A percentile compares a stretch with the other conserved stretches of the same genome.
Evolutionary conservation across 139 green algal genomes (phyloP).

Genomic region (Pleodorina starrii): DNA sequence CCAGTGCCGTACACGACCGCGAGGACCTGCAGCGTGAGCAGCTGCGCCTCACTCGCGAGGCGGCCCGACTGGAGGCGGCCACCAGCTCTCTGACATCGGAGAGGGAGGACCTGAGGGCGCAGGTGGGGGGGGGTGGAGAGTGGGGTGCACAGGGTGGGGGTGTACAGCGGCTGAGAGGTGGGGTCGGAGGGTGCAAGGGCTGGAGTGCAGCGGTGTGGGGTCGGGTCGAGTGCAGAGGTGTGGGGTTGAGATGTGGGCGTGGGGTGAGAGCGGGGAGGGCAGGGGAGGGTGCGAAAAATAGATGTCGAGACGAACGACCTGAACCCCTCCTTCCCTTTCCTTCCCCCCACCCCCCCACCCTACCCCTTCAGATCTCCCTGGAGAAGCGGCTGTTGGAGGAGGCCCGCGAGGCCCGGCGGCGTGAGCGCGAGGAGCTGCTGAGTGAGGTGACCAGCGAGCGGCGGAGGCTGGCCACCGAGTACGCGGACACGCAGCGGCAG

Average conservation of each 20-base stretch:
- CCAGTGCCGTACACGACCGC: conserved; percentile 43
- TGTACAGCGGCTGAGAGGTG: too few species aligned
- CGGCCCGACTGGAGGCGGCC: conserved; percentile 63
- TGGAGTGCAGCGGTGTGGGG: too few species aligned
- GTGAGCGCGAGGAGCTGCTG: conserved; percentile 61
- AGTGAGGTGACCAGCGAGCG: conserved; percentile 58
- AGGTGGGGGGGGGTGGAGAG: conserved; percentile 18
- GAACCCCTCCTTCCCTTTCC: too few species aligned
- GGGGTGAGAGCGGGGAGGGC: too few species aligned
- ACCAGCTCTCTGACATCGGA: conserved; percentile 41
- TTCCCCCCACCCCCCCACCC: too few species aligned
- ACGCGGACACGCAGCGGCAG: conserved; percentile 55
- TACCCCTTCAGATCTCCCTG: conserved; percentile 49
- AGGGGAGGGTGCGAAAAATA: too few species aligned
- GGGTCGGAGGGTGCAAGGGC: too few species aligned
- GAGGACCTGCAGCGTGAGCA: conserved; percentile 65
- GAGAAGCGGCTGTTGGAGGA: conserved; percentile 66
- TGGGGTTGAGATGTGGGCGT: too few species aligned
- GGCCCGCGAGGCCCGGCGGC: conserved; percentile 58
- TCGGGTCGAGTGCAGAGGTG: too few species aligned
- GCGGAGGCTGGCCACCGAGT: conserved; percentile 47
- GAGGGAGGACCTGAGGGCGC: conserved; percentile 60
- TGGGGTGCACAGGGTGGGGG: too few species aligned
- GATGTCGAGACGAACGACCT: too few species aligned
- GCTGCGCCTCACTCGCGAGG: conserved; percentile 55